Evolutionary conservation across 1,139 yeast species (phyloP), one percentile per base, ranked within the genome.

Genomic region (Scheffersomyces insectosa): DNA sequence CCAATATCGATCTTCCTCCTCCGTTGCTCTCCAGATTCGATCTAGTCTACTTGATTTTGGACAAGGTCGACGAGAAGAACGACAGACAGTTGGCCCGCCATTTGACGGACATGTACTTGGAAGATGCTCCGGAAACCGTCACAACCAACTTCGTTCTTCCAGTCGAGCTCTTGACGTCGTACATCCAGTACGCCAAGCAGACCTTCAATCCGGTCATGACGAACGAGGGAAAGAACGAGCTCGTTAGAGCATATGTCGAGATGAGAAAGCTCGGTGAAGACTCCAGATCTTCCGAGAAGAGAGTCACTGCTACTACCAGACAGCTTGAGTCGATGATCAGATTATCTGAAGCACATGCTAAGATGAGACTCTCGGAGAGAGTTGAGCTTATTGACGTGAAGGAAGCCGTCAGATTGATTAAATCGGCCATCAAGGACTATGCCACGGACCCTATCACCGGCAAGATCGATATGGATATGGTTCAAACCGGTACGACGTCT

Each of bases 391-490:
- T 76, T 29, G 99, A 93, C 65, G 99, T 93, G n/a, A 77, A 78
- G 52, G 99, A 93, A 62, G 96, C 98, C 0, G 97, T 91, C 2
- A 79, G 99, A 51, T 75, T 93, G 52, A 93, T 91, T 61, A 85
- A 88, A 55, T 79, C 96, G 9, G 99, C 99, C 16, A 88, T 93
- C 52, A 93, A 93, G 65, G 98, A 93, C 53, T 95, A 93, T 63
- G 99, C 99, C 12, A 93, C 97, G 7, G 99, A 93, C 68, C 99
- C 98, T 28, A 75, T 86, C 35, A 91, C 99, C 0, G 99, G 99
- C 34, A 81, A 93, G 58, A 93, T 93, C 54, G 99, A 95, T 62
- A 90, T 93, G 97, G 97, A 90, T 63, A 75, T 95, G 66, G 90
- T 93, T 29, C 97, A 91, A 68, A 93, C 98, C 0, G 99, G 99